Percentiles rank a stretch among this genome's conserved stretches.
Evolutionary conservation across 148 eudicot genomes (phyloP).

Genomic region (Drosera capensis): DNA sequence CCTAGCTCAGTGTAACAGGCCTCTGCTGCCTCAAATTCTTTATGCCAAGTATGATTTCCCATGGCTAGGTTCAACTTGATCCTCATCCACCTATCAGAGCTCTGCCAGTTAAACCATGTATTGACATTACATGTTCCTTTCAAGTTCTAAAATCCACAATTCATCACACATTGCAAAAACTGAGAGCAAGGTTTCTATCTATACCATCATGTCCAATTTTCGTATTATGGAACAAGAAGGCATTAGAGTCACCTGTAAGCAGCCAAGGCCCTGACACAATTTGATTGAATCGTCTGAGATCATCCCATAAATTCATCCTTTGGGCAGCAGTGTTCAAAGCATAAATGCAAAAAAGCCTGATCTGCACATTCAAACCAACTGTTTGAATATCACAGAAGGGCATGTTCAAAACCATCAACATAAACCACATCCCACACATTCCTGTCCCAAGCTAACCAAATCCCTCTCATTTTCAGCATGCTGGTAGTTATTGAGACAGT

Average conservation of each 20-base stretch:
- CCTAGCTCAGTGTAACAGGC: no score
- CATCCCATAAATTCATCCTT: not conserved
- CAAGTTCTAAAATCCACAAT: not conserved
- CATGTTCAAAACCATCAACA: not conserved
- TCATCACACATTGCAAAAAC: not conserved
- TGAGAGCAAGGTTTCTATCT: not conserved
- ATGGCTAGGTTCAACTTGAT: not conserved
- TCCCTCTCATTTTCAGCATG: not conserved
- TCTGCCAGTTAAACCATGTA: not conserved
- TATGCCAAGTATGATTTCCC: no score
- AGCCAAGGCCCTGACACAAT: not conserved
- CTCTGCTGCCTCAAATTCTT: no score
- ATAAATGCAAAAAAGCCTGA: not conserved
- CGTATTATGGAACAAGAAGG: not conserved
- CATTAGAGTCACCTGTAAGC: not conserved
- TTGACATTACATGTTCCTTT: not conserved
- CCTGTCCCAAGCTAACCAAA: not conserved
- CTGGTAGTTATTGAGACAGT: not conserved
- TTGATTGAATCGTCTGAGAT: not conserved
- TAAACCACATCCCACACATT: not conserved
- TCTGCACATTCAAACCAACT: not conserved
- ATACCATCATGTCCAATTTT: not conserved
- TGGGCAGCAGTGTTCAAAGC: not conserved
- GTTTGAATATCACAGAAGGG: not conserved
- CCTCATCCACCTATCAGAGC: not conserved